Base-by-base conservation (phyloP, 345 rosid species). In the Camelina hispida region DNA sequence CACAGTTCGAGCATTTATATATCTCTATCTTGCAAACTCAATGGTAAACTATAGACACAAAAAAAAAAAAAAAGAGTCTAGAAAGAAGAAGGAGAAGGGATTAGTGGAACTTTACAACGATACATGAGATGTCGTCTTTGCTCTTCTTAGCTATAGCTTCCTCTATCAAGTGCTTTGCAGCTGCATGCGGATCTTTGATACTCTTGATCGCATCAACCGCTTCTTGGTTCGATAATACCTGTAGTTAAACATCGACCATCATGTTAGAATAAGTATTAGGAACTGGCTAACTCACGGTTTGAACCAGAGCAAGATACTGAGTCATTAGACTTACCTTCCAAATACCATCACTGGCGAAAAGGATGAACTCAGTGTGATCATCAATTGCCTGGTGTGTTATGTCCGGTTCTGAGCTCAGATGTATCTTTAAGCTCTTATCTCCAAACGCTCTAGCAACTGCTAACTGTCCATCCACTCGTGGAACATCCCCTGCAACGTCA, bases 371-470 rank as follows among this genome's bases (percentile, higher is more conserved):
- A 1, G 75, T 68, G 9, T 79, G 79, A 17, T 81, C 84, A 59
- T 72, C 84, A 28, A 92, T 83, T 4, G 42, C 30, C 76, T 75
- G 80, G 13, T 75, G 67, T 2, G 14, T 56, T 50, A 92, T 76
- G 61, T 90, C 89, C 0, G 97, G 97, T 32, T 92, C 97, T 18
- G 96, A 90, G 80, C 96, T 93, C 38, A 93, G 85, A 78, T 93
- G 98, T 78, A 87, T 42, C 85, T 93, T 93, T 74, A 91, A 79
- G 78, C 91, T 91, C 78, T 81, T 84, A 69, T 93, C 96, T 13
- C 98, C 98, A 74, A 93, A 93, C 13, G 98, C 93, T 80, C 98
- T 86, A 2, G 98, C 95, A 68, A 91, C 96, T 0, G 98, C 98
- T 48, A 93, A 80, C 57, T 93, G 97, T 50, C 98, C 98, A 61